Evolutionary conservation across 805 yeast species (phyloP), one percentile per base, ranked within the genome.

Genomic region (Wickerhamiella azymoides): DNA sequence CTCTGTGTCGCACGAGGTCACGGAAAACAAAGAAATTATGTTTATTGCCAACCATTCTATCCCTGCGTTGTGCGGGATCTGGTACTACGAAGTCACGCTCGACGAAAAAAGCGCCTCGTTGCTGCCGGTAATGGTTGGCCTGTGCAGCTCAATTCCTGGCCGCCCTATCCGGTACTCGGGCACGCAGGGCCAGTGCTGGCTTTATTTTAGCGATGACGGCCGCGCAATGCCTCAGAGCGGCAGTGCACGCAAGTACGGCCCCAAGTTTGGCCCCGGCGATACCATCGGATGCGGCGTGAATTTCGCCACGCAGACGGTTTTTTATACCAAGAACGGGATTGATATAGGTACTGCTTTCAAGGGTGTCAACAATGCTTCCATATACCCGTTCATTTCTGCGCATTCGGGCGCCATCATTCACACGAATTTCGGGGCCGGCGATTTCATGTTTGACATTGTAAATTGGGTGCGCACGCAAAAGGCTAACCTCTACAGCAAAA

Each of bases 281-380:
- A 67, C 73, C 2, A 70, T 88, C 50, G 96, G 96, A 0, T 80
- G 88, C 61, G 96, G 96, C 4, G 70, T 85, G 19, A 80, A 86
- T 63, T 80, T 74, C 54, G 66, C 72, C 13, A 74, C 73, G 36
- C 71, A 74, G 36, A 63, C 77, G 0, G 70, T 84, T 2, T 88
- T 86, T 54, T 75, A 76, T 52, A 86, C 96, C 0, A 79, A 82
- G 58, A 86, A 88, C 62, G 96, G 96, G 1, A 69, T 82, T 2
- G 64, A 61, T 35, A 57, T 76, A 38, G 81, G 80, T 0, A 64
- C 68, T 33, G 79, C 79, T 2, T 77, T 76, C 51, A 61, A 62
- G 5, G 70, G 73, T 48, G 54, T 73, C 13, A 60, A 67, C 11
- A 61, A 62, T 28, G 55, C 60, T 25, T 57, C 63, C 5, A 51